Conservation (phyloP, 2,329 filamentous ascomycete species). For the Clonostachys sp. region DNA sequence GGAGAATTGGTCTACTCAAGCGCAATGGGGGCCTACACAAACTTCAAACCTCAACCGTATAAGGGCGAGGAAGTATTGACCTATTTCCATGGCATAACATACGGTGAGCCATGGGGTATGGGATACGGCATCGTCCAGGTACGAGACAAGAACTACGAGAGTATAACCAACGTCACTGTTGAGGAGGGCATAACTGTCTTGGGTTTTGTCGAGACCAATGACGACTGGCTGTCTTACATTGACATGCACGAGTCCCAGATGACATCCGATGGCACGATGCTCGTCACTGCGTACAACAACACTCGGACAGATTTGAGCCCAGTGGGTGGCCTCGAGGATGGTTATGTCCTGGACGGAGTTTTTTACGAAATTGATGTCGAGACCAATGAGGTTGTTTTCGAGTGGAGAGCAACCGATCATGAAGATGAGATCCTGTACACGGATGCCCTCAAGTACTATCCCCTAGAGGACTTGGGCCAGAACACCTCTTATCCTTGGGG, state of each 20-base stretch:
- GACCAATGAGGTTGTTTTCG: conserved; percentile 29
- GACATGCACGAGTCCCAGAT: conserved; percentile 4
- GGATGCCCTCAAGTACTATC: neutral
- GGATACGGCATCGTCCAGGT: conserved; percentile 23
- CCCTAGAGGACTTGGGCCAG: conserved; percentile 3
- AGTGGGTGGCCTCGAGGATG: conserved; percentile 8
- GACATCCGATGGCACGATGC: conserved; percentile 6
- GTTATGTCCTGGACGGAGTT: conserved; percentile 19
- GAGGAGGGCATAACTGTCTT: conserved; percentile 18
- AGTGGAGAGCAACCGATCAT: conserved; percentile 32
- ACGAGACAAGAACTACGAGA: conserved; percentile 19
- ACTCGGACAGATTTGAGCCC: conserved; percentile 8
- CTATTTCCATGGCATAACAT: conserved; percentile 16
- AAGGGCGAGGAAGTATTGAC: conserved; percentile 21
- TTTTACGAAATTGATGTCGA: conserved; percentile 35
- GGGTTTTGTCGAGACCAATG: neutral
- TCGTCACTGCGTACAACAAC: conserved; percentile 15
- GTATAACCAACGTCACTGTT: conserved; percentile 5
- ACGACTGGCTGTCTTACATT: neutral
- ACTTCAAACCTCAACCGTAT: conserved; percentile 17
- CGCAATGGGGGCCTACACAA: conserved; percentile 7
- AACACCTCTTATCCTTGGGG: conserved; percentile 7
- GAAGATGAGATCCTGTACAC: neutral
- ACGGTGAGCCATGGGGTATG: conserved; percentile 15
- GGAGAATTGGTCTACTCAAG: conserved; percentile 20